Percentiles rank a stretch among this genome's conserved stretches.
These are phyloP conservation scores for Saitozyma sp. DNA, from an alignment of 768 basidiomycete species.

Conservation along the genomic window DNA sequence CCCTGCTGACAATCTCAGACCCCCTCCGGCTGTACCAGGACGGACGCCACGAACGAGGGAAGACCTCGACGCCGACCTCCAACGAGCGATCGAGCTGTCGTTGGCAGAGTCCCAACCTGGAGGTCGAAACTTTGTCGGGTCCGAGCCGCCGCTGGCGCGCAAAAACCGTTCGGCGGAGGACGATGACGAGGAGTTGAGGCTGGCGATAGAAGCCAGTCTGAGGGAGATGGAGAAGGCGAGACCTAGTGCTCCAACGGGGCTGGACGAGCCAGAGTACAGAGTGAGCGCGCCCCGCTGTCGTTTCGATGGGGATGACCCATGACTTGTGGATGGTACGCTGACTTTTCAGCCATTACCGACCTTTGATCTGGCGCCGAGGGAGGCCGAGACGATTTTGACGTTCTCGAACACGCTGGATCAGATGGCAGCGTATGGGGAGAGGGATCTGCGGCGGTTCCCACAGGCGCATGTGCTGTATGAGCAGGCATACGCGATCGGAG, in stretches of 20 bases:
- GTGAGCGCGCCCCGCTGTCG: slow-evolving; percentile 14
- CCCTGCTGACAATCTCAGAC: slow-evolving; percentile 18
- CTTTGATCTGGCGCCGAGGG: slow-evolving; percentile 77
- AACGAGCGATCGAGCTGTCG: slow-evolving; percentile 88
- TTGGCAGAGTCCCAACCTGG: slow-evolving; percentile 69
- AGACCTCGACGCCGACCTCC: slow-evolving; percentile 80
- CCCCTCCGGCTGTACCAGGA: slow-evolving; percentile 44
- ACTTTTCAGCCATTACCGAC: slow-evolving; percentile 61
- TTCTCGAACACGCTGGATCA: slow-evolving; percentile 90
- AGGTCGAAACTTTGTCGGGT: slow-evolving; percentile 60
- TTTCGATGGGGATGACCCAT: slow-evolving; percentile 19
- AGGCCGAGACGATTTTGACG: slow-evolving; percentile 81
- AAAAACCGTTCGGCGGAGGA: slow-evolving; percentile 62
- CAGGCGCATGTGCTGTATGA: slow-evolving; percentile 82
- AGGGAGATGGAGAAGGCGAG: slow-evolving; percentile 64
- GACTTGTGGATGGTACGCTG: slow-evolving; percentile 4
- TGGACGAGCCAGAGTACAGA: slow-evolving; percentile 55
- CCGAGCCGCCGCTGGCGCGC: slow-evolving; percentile 59
- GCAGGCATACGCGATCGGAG: slow-evolving; percentile 72
- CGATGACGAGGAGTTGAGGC: slow-evolving; percentile 84
- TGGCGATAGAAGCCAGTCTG: slow-evolving; percentile 93
- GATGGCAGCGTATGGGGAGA: slow-evolving; percentile 71
- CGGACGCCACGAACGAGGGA: slow-evolving; percentile 59
- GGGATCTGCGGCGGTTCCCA: slow-evolving; percentile 76
- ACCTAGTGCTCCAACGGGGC: slow-evolving; percentile 71